Conservation (phyloP, 257 asterid species). For the Catharanthus roseus region DNA sequence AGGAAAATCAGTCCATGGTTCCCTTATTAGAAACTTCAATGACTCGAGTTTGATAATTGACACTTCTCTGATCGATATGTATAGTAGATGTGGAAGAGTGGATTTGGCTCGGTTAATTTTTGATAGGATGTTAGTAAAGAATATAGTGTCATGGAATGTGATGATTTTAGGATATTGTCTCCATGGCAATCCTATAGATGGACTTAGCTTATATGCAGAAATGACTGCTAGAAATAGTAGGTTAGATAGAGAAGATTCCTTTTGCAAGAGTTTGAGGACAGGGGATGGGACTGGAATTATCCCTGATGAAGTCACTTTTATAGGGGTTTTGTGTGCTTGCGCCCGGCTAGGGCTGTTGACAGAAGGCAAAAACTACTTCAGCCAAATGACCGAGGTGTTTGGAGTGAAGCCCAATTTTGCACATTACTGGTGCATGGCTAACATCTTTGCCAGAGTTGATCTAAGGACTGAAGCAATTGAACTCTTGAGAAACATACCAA, state of each 20-base stretch:
- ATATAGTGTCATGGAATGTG: conserved; percentile 52
- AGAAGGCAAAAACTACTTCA: conserved; percentile 39
- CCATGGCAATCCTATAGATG: conserved; percentile 49
- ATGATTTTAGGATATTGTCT: conserved; percentile 66
- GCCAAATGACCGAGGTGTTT: conserved; percentile 40
- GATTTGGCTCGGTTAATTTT: conserved; percentile 46
- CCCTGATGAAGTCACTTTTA: conserved; percentile 67
- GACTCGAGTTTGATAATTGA: conserved; percentile 36
- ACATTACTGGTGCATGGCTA: conserved; percentile 77
- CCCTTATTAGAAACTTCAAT: conserved; percentile 31
- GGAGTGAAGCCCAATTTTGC: conserved; percentile 48
- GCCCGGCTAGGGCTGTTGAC: conserved; percentile 42
- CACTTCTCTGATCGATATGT: conserved; percentile 56
- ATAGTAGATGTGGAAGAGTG: conserved; percentile 57
- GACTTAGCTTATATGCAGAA: conserved; percentile 36
- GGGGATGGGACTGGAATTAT: conserved; percentile 1
- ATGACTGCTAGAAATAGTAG: conserved; percentile 30
- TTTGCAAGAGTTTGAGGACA: neutral
- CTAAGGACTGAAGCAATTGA: conserved; percentile 48
- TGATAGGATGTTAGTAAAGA: conserved; percentile 43
- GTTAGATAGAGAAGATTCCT: conserved; percentile 9
- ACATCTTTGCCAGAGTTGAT: conserved; percentile 53
- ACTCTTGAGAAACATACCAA: conserved; percentile 38
- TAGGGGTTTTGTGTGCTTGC: conserved; percentile 72
- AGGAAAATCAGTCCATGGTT: conserved; percentile 67